Evolutionary conservation across 495 filamentous ascomycete genomes (phyloP).

Genomic region (Neurospora sp.): DNA sequence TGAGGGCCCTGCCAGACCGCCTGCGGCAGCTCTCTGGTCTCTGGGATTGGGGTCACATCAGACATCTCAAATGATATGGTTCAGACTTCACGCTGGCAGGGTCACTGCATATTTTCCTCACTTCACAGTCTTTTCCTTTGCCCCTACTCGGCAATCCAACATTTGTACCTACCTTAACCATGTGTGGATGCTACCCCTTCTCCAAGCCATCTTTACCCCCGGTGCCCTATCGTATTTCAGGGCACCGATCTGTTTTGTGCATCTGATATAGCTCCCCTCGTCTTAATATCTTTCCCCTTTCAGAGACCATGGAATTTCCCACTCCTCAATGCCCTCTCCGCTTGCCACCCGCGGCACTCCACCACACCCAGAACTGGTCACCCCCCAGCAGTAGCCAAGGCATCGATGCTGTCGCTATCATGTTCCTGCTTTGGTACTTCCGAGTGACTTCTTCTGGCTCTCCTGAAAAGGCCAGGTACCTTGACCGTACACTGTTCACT

Average conservation of each 20-base stretch:
- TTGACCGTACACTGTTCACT: conserved; percentile 7
- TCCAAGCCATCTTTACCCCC: conserved; percentile 13
- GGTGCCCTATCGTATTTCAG: conserved; percentile 34
- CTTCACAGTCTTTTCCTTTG: neutral
- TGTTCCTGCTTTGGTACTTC: conserved; percentile 12
- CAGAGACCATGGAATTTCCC: conserved; percentile 14
- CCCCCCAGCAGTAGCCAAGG: neutral
- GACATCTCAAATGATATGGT: neutral
- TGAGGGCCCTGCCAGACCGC: neutral
- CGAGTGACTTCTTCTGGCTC: conserved; percentile 10
- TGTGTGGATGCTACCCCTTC: conserved; percentile 1
- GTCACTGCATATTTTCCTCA: neutral
- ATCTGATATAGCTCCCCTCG: conserved; percentile 36
- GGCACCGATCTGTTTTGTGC: conserved; percentile 28
- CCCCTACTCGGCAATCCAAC: conserved; percentile 19
- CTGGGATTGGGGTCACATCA: neutral
- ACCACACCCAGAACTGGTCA: conserved; percentile 4
- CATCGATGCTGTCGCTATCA: conserved; percentile 9
- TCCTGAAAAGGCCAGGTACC: conserved; percentile 6
- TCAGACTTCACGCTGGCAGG: neutral
- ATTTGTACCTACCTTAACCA: conserved; percentile 14
- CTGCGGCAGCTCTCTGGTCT: neutral
- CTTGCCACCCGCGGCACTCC: conserved; percentile 16
- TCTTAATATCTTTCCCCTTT: conserved; percentile 29
- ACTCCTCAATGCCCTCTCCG: conserved; percentile 14